These are phyloP conservation scores for Lepidium africanum DNA, from an alignment of 345 rosid genomes.

Conservation along the genomic window DNA sequence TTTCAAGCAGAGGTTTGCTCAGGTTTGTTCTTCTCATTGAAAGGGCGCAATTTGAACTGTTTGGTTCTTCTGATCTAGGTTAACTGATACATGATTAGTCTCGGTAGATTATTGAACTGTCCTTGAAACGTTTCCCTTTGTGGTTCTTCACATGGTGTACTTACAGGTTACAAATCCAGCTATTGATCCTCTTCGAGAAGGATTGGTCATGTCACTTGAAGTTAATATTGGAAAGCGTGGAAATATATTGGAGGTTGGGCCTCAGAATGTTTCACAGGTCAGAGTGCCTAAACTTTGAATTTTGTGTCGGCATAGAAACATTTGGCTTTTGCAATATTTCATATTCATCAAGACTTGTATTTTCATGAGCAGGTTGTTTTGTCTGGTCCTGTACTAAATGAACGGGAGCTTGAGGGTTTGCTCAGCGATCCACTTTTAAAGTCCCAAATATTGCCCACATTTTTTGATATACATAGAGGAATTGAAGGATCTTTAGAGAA, in stretches of 20 bases:
- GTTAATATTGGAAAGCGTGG: slow-evolving; percentile 91
- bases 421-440: slow-evolving; percentile 60
- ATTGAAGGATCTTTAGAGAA: slow-evolving; percentile 80
- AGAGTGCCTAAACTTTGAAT: slow-evolving; percentile 8
- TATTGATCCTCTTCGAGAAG: slow-evolving; percentile 97
- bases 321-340: slow-evolving; percentile 9
- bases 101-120: not conserved
- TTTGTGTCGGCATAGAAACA: not conserved
- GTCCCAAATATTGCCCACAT: slow-evolving; percentile 59
- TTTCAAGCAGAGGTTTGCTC: slow-evolving; percentile 99
- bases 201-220: slow-evolving; percentile 97
- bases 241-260: slow-evolving; percentile 89
- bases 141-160: slow-evolving; percentile 9
- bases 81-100: not conserved
- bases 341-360: not conserved
- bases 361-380: slow-evolving; percentile 56
- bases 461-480: slow-evolving; percentile 91
- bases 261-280: slow-evolving; percentile 96
- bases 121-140: slow-evolving; percentile 1
- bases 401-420: slow-evolving; percentile 87
- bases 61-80: not conserved
- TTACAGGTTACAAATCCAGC: slow-evolving; percentile 95
- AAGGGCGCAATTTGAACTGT: not conserved
- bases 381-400: slow-evolving; percentile 86
- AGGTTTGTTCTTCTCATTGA: slow-evolving; percentile 43